Percentiles rank a stretch among this genome's conserved stretches.
Conservation (phyloP, 805 yeast genomes). For the Ogataea nonfermentans region DNA sequence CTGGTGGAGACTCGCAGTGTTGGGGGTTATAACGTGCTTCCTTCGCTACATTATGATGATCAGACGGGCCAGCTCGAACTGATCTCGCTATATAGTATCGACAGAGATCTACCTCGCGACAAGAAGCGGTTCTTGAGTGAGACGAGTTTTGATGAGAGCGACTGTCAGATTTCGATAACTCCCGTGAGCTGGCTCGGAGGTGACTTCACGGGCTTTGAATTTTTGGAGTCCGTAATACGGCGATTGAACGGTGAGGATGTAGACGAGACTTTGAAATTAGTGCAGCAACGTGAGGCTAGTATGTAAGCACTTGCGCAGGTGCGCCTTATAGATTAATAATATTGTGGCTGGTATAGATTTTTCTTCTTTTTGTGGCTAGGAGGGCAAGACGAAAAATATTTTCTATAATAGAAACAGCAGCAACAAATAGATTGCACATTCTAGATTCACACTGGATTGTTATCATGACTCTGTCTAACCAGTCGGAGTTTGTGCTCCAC, state of each 20-base stretch:
- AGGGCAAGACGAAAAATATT: constrained; percentile 10
- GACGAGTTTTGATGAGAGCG: constrained; percentile 18
- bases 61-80: constrained; percentile 9
- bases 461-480: constrained; percentile 1
- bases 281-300: not conserved
- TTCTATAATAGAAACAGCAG: constrained; percentile 8
- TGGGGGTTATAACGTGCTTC: constrained; percentile 34
- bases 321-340: not conserved
- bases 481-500: constrained; percentile 11
- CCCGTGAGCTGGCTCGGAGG: constrained; percentile 24
- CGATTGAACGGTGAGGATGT: constrained; percentile 12
- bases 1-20: constrained; percentile 46
- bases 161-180: constrained; percentile 23
- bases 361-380: constrained; percentile 4
- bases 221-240: constrained; percentile 11
- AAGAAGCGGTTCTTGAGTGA: constrained; percentile 16
- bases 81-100: constrained; percentile 20
- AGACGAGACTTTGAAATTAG: constrained; percentile 1
- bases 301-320: constrained; percentile 7
- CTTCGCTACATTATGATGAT: constrained; percentile 15
- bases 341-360: constrained; percentile 5
- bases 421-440: not conserved
- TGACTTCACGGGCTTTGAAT: constrained; percentile 16
- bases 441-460: not conserved
- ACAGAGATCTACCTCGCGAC: constrained; percentile 13